Conservation (phyloP, 768 basidiomycete genomes). For the Lactarius trivialis region DNA sequence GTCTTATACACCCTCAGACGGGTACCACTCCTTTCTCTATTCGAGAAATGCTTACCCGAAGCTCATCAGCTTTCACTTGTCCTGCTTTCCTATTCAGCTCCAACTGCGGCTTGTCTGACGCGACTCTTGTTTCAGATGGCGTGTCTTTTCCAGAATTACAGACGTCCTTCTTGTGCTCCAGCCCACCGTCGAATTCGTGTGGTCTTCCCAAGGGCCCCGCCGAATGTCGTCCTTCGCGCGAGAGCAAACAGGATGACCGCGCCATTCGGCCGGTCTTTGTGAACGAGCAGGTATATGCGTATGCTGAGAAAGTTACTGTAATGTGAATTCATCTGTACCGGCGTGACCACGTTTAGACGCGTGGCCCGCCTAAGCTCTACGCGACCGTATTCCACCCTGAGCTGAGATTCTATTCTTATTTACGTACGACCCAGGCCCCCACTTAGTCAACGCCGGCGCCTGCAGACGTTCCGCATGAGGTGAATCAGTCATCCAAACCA, state of each 20-base stretch:
- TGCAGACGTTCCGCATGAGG: constrained; percentile 76
- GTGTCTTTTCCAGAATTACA: constrained; percentile 82
- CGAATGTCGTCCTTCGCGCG: constrained; percentile 25
- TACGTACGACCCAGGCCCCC: constrained; percentile 70
- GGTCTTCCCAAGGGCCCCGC: constrained; percentile 38
- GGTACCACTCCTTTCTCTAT: too few species aligned
- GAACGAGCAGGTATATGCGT: constrained; percentile 55
- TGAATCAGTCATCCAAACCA: constrained; percentile 54
- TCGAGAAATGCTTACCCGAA: too few species aligned
- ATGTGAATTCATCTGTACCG: neutral
- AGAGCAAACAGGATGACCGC: constrained; percentile 28
- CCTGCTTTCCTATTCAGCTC: constrained; percentile 33
- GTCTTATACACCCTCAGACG: too few species aligned
- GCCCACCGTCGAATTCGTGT: constrained; percentile 73
- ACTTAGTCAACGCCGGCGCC: neutral
- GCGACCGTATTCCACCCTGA: constrained; percentile 80
- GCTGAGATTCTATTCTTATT: constrained; percentile 73
- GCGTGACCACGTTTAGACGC: constrained; percentile 41
- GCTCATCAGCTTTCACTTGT: too few species aligned
- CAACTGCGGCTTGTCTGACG: neutral
- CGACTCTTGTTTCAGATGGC: constrained; percentile 59
- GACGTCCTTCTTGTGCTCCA: constrained; percentile 69
- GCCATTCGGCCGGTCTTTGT: constrained; percentile 63
- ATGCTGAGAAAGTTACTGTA: neutral
- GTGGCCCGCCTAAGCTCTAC: constrained; percentile 54